Evolutionary conservation across 1,139 yeast species (phyloP), one percentile per base, ranked within the genome.

Genomic region (Kurtzmaniella quercitrusa): DNA sequence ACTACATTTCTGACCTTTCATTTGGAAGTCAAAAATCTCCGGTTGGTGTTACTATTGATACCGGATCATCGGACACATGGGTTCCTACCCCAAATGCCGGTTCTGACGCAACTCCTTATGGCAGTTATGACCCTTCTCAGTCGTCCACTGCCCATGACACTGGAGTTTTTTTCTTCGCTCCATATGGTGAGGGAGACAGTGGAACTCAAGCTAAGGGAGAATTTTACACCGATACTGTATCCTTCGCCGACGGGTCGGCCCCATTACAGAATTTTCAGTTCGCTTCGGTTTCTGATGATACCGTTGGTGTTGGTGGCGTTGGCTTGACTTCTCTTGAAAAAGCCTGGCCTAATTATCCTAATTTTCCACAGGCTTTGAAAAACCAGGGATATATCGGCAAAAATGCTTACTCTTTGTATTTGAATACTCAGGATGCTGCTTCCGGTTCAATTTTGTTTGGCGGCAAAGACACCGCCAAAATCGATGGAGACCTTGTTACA

Each of bases 371-470:
- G 38, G 72, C 73, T 45, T 59, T 83, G 57, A 60, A 57, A 46
- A 50, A 56, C 29, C 60, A 66, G 16, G 81, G 81, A 1, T 44
- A 61, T 25, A 78, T 77, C 46, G 50, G 59, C 40, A 60, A 67
- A 36, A 60, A 59, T 27, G 63, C 71, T 9, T 78, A 70, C 54
- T 74, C 82, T 4, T 58, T 79, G 36, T 81, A 75, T 62, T 66
- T 80, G 45, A 70, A 71, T 46, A 60, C 60, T 16, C 40, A 53
- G 1, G 58, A 50, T 41, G 52, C 59, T 29, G 34, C 25, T 41
- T 50, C 63, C 2, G 86, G 86, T 2, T 55, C 66, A 16, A 52
- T 81, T 21, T 59, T 81, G 41, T 78, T 81, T 57, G 86, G 86
- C 9, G 86, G 81, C 4, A 64, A 79, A 11, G 86, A 81, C 58